Base-by-base conservation (phyloP, 2,329 filamentous ascomycete genomes). In the Fusarium nodosum region DNA sequence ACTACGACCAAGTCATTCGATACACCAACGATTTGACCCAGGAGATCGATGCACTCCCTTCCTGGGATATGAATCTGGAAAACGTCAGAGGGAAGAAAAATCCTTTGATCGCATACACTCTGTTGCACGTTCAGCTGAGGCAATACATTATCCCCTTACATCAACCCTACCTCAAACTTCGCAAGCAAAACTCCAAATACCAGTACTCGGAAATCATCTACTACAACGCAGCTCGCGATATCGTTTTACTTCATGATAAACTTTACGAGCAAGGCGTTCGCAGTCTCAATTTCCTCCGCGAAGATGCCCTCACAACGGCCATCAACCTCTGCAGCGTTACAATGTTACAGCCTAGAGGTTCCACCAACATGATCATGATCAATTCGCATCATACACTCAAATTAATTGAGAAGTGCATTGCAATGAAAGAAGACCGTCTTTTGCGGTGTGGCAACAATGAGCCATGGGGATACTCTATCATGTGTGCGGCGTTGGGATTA, bases 191-290 rank as follows among this genome's bases (percentile, higher is more conserved):
- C 76, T 86, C 86, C 58, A 87, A 87, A 69, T 89, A 88, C 73
- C 87, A 89, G 71, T 86, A 87, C 72, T 88, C 87, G 2, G 87
- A 89, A 69, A 87, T 88, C 60, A 85, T 89, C 48, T 89, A 88
- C 80, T 89, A 89, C 77, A 88, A 87, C 57, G 86, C 87, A 1
- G 87, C 87, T 2, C 82, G 87, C 34, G 87, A 89, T 67, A 86
- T 89, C 71, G 86, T 89, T 1, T 79, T 89, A n/a, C 81, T 89
- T 65, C 86, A 88, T 74, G 86, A 89, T 74, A 86, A 86, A 70
- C 82, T 89, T 33, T 85, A 85, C 60, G 84, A 88, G 66, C 86
- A 86, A 71, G 86, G 86, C 28, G 82, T 89, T 55, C 84, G 87
- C 38, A 84, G 85, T 15, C 80, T 89, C 57, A 88, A 88, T 76